Evolutionary conservation across 192 early-diverging fungal genomes (phyloP).

Genomic region (Dimargaris cristalligena): DNA sequence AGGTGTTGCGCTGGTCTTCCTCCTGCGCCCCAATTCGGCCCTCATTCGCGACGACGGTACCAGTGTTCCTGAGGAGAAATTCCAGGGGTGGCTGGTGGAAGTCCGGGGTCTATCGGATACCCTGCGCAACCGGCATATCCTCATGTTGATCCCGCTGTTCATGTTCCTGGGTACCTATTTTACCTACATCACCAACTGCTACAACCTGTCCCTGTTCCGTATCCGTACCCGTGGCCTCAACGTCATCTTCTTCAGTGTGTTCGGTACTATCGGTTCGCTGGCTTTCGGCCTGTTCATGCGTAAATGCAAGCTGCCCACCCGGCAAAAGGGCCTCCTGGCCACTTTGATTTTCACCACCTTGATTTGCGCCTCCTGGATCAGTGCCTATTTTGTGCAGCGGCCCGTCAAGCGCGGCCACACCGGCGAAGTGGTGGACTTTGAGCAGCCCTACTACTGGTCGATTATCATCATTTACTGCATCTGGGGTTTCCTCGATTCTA

Average conservation of each 20-base stretch:
- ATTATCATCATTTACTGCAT: constrained; percentile 4
- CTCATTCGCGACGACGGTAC: constrained; percentile 11
- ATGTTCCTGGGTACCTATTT: constrained; percentile 7
- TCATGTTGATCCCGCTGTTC: constrained; percentile 5
- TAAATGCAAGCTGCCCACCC: background rate
- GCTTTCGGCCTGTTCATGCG: constrained; percentile 5
- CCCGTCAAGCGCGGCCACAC: background rate
- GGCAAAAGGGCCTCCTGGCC: background rate
- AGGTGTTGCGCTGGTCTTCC: background rate
- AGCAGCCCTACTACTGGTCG: background rate
- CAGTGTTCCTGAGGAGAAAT: background rate
- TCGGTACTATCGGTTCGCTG: constrained; percentile 9
- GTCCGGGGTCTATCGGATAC: background rate
- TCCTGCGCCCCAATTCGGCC: background rate
- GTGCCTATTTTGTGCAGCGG: constrained; percentile 4
- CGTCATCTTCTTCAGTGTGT: constrained; percentile 8
- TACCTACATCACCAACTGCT: constrained; percentile 6
- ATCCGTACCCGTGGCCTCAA: background rate
- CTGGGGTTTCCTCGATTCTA: constrained; percentile 5
- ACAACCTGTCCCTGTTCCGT: constrained; percentile 7
- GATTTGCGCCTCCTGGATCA: constrained; percentile 2
- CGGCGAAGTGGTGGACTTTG: background rate
- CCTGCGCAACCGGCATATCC: constrained; percentile 2
- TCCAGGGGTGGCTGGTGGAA: background rate
- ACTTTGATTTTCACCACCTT: background rate